Base-by-base conservation (phyloP, 140 eudicot genomes). In the Flaveria floridana region DNA sequence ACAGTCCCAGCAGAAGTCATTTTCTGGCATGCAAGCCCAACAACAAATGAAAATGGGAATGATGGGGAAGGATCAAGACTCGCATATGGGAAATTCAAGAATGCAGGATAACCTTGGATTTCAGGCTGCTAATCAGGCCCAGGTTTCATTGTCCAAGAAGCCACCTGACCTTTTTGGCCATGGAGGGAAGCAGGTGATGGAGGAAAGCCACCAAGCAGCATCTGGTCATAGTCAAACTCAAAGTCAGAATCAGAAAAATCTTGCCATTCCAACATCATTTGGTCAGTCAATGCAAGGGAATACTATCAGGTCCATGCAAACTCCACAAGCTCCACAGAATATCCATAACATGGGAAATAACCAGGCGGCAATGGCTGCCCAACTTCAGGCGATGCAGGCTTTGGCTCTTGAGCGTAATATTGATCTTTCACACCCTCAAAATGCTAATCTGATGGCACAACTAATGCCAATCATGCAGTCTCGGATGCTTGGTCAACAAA, bases 401-500 rank as follows among this genome's bases (percentile, higher is more conserved):
- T 76, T 91, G 85, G 98, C 97, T 14, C 89, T 73, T 65, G 99
- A 90, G 67, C 96, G 89, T 57, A 88, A 88, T 77, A 91, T 94
- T 57, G 99, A 94, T 81, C 75, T 94, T 16, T 86, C 99, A 53
- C 78, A 70, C 73, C 99, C 99, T 61, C 90, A 85, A 47, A 93
- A 88, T 81, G 97, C 96, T 14, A 85, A 85, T 77, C 64, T 88
- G 77, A 71, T 90, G 75, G 85, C 89, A 41, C 99, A 94, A 51
- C 83, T 89, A 53, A 83, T 89, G 65, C 97, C 97, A n/a, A 83
- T 89, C 48, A 83, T 93, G 91, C 98, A 93, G 74, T 87, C 97
- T 56, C 81, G 96, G 79, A 85, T 90, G 89, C 61, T 67, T 42
- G 70, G 76, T 57, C 81, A 77, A 41, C 95, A 94, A 69, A 91